Evolutionary conservation across 495 filamentous ascomycete species (phyloP), one percentile per base, ranked within the genome.

Genomic region (Lophium mytilinum): DNA sequence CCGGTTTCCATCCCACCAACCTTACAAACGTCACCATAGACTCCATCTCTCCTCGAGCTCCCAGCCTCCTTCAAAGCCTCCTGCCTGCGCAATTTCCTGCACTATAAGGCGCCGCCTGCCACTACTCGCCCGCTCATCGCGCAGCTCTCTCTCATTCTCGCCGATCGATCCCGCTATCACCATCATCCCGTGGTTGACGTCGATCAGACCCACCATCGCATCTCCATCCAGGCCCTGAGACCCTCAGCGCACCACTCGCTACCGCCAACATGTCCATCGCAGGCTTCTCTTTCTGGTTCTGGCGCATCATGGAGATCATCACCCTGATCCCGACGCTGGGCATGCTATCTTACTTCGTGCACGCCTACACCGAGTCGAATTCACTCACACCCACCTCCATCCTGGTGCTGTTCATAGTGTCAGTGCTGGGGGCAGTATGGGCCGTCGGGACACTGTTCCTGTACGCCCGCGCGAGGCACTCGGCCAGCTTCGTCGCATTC

Each of bases 361-460:
- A 92, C 72, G 77, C 78, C 68, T 90, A 83, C 74, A 75, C 83
- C 57, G 73, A 79, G 57, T 69, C 73, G 58, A 90, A 93, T 75
- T 63, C 72, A 57, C 79, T 95, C 52, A 92, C 88, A 10, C 90
- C 90, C 1, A 69, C 75, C 61, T 87, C 83, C 74, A 85, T 94
- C 72, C 83, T 96, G 19, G 78, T 94, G 57, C 83, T 96, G 61
- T 96, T 96, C 82, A 95, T 96, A 73, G 83, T 87, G 68, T 85
- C 85, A 40, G 84, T 88, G 3, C 79, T 96, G 45, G 90, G 80
- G 12, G 75, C 81, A 34, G 88, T 83, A 66, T 96, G 90, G 90
- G 77, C 81, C 40, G 63, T 94, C 69, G 83, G 81, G 69, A 96
- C 90, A 4, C 73, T 95, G 11, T 84, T 96, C 78, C 79, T 80